A percentile compares a stretch with the other conserved stretches of the same genome.
Conservation (phyloP, 2,329 filamentous ascomycete genomes). For the Pseudogymnoascus sp. region DNA sequence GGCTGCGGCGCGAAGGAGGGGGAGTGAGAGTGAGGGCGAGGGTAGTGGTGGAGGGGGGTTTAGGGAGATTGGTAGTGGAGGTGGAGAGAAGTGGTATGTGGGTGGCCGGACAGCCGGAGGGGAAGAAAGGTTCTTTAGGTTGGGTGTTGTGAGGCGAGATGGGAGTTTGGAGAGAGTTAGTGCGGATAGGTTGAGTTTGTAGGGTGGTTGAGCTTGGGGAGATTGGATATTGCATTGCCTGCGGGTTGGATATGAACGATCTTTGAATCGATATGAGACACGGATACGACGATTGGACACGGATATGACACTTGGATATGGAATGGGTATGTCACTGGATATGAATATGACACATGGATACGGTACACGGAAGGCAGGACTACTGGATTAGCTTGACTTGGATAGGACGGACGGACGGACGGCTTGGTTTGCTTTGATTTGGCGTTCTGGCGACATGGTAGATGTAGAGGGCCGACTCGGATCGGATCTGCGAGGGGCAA, state of each 20-base stretch:
- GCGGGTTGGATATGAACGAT: background rate
- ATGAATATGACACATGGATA: background rate
- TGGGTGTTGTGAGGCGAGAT: conserved; percentile 66
- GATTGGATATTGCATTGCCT: background rate
- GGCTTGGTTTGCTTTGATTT: background rate
- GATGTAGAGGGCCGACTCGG: background rate
- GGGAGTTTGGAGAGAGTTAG: conserved; percentile 68
- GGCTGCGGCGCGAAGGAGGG: conserved; percentile 34
- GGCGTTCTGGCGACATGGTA: background rate
- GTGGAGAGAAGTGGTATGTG: conserved; percentile 74
- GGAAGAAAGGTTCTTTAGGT: conserved; percentile 75
- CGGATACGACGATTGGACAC: background rate
- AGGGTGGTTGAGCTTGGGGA: background rate
- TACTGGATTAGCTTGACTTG: background rate
- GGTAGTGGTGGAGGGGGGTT: conserved; percentile 45
- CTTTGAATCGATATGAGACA: background rate
- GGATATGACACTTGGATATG: background rate
- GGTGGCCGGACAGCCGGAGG: conserved; percentile 66
- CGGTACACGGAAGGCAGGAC: background rate
- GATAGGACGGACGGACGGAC: background rate
- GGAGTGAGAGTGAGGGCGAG: conserved; percentile 67
- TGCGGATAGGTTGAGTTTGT: conserved; percentile 67
- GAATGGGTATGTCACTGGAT: background rate
- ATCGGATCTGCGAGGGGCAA: background rate
- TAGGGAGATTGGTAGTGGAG: conserved; percentile 29